Percentiles rank a stretch among this genome's conserved stretches.
These are phyloP conservation scores for Diutina catenulata DNA, from an alignment of 1,139 yeast genomes.

Conservation along the genomic window DNA sequence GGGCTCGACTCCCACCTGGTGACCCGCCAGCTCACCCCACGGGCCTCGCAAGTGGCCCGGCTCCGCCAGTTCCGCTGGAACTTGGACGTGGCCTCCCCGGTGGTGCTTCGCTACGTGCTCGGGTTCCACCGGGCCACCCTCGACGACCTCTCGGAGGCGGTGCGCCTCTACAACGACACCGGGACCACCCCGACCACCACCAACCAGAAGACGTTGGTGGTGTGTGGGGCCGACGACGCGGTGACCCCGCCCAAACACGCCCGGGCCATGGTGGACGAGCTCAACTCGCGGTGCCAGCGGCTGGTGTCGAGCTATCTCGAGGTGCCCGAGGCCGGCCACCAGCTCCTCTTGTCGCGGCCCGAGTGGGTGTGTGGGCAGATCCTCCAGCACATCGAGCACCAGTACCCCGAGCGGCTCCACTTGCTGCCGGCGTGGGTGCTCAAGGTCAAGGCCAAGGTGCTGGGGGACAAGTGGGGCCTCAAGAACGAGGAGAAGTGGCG, in stretches of 20 bases:
- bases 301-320: slow-evolving; percentile 23
- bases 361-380: slow-evolving; percentile 54
- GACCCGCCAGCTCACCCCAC: slow-evolving; percentile 29
- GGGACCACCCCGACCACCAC: slow-evolving; percentile 13
- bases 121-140: slow-evolving; percentile 34
- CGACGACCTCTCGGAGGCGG: slow-evolving; percentile 33
- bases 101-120: slow-evolving; percentile 40
- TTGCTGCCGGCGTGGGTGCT: slow-evolving; percentile 57
- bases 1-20: slow-evolving; percentile 54
- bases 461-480: slow-evolving; percentile 69
- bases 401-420: slow-evolving; percentile 35
- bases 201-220: slow-evolving; percentile 31
- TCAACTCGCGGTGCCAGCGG: slow-evolving; percentile 16
- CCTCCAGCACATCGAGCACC: slow-evolving; percentile 43
- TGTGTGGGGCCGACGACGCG: slow-evolving; percentile 48
- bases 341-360: slow-evolving; percentile 52
- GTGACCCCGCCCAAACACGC: slow-evolving; percentile 38
- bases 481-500: slow-evolving; percentile 70
- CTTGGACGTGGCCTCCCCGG: slow-evolving; percentile 44
- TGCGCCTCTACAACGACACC: slow-evolving; percentile 24
- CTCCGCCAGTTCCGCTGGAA: slow-evolving; percentile 62
- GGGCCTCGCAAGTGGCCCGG: slow-evolving; percentile 28
- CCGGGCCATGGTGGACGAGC: slow-evolving; percentile 14
- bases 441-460: slow-evolving; percentile 44
- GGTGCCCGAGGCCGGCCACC: slow-evolving; percentile 54